Evolutionary conservation across 2,329 filamentous ascomycete genomes (phyloP).

Genomic region (Chaetomium olivaceum): DNA sequence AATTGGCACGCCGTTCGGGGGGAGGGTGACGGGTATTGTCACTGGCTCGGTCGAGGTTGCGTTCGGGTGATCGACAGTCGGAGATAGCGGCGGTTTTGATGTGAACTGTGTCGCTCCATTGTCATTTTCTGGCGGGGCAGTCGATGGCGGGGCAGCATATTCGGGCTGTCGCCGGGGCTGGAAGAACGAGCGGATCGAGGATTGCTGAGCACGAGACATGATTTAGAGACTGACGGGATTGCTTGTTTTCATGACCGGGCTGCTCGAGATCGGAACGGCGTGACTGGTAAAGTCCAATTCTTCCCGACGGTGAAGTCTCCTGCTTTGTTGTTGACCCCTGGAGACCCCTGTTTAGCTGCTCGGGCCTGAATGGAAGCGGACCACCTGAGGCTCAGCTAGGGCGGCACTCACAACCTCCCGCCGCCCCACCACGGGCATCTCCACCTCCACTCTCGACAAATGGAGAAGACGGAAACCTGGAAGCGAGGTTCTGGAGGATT

Average conservation of each 20-base stretch:
- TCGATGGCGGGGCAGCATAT: conserved; percentile 45
- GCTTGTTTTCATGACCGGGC: conserved; percentile 1
- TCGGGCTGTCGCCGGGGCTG: conserved; percentile 48
- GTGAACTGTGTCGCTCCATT: conserved; percentile 30
- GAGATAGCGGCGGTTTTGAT: conserved; percentile 27
- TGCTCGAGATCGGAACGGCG: not conserved
- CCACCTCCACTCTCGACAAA: conserved; percentile 13
- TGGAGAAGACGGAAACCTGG: not conserved
- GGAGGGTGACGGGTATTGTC: conserved; percentile 25
- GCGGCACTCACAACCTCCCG: not conserved
- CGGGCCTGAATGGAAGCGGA: conserved; percentile 18
- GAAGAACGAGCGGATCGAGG: conserved; percentile 66
- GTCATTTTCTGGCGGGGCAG: conserved; percentile 35
- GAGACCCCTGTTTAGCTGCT: conserved; percentile 16
- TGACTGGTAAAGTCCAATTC: not conserved
- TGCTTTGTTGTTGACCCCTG: conserved; percentile 1
- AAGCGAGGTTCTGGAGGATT: not conserved
- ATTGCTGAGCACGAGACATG: conserved; percentile 48
- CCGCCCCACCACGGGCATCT: conserved; percentile 9
- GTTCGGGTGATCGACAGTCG: not conserved
- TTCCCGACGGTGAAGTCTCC: not conserved
- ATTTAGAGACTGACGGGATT: not conserved
- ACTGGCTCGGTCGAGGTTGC: conserved; percentile 1
- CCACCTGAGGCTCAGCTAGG: not conserved
- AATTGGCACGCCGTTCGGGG: conserved; percentile 33